Evolutionary conservation across 306 rosid species (phyloP).

Genomic region (Vigna hirtella): DNA sequence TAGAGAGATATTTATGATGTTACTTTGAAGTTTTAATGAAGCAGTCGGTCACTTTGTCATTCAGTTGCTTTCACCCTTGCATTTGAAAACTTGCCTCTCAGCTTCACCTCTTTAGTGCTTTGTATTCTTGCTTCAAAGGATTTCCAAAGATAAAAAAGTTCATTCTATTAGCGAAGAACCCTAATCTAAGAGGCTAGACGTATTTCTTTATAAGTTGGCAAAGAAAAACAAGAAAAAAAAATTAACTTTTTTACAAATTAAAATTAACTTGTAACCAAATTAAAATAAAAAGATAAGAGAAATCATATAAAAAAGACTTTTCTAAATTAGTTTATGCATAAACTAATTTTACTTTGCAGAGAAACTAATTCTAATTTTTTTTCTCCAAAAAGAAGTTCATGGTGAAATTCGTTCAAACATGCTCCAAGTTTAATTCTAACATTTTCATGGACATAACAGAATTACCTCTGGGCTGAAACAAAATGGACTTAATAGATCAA

Average conservation of each 20-base stretch:
- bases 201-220: no score
- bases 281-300: no score
- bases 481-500: not conserved
- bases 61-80: not conserved
- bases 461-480: not conserved
- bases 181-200: no score
- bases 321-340: no score
- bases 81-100: not conserved
- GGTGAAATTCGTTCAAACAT: no score
- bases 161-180: constrained; percentile 23
- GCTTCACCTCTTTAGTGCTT: constrained; percentile 11
- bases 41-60: not conserved
- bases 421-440: not conserved
- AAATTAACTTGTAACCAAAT: no score
- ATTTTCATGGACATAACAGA: constrained; percentile 1
- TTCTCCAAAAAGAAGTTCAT: no score
- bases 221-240: no score
- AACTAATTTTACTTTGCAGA: no score
- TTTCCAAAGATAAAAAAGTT: constrained; percentile 5
- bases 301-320: no score
- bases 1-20: constrained; percentile 19
- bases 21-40: not conserved
- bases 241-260: no score
- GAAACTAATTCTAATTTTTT: no score
- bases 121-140: constrained; percentile 44